These are phyloP conservation scores for Candida manassasensis DNA, from an alignment of 805 yeast genomes.

Conservation along the genomic window DNA sequence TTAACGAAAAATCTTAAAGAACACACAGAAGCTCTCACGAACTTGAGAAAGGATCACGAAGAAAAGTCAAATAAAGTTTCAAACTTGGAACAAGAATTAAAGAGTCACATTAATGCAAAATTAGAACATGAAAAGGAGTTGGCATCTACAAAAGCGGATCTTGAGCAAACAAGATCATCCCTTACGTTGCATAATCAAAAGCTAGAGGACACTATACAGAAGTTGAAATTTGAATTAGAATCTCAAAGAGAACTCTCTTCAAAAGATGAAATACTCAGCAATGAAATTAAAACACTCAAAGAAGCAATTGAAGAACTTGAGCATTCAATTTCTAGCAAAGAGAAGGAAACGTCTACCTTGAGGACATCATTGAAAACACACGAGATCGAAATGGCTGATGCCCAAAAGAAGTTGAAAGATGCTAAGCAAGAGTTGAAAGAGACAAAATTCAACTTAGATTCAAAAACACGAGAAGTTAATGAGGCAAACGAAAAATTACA, in stretches of 20 bases:
- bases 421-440: conserved; percentile 12
- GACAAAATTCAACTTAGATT: conserved; percentile 8
- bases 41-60: conserved; percentile 9
- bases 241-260: conserved; percentile 7
- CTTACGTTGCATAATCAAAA: conserved; percentile 8
- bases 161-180: conserved; percentile 7
- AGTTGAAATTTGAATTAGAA: conserved; percentile 10
- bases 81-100: conserved; percentile 7
- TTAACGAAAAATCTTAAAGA: conserved; percentile 1
- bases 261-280: conserved; percentile 9
- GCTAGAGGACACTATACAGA: conserved; percentile 8
- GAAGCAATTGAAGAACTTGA: conserved; percentile 10
- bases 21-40: not conserved
- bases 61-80: conserved; percentile 3
- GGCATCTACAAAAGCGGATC: conserved; percentile 3
- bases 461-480: conserved; percentile 6
- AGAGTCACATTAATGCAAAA: conserved; percentile 9
- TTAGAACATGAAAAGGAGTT: conserved; percentile 6
- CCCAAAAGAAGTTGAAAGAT: conserved; percentile 13
- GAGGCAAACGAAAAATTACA: conserved; percentile 3
- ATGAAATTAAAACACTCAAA: conserved; percentile 12
- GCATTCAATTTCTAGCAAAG: conserved; percentile 8
- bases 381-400: conserved; percentile 11
- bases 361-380: conserved; percentile 9
- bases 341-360: conserved; percentile 12